Conservation (phyloP, 345 rosid genomes). For the Corchorus capsularis region DNA sequence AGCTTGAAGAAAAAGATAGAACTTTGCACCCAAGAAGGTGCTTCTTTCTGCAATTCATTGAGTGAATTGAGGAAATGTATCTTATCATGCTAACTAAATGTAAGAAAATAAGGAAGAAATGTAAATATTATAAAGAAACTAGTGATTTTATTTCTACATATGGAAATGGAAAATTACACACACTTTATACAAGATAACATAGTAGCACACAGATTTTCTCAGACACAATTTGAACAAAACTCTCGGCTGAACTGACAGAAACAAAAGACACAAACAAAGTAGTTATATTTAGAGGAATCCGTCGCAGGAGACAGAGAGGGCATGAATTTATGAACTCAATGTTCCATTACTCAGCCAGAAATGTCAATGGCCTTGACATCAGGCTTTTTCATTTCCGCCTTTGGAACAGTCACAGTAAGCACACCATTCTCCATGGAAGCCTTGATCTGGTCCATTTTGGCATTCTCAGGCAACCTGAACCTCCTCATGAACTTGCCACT, state of each 20-base stretch:
- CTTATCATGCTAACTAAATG: neutral
- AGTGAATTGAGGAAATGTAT: neutral
- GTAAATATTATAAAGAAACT: neutral
- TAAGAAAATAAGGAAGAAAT: no score
- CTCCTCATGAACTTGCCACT: slow-evolving; percentile 20
- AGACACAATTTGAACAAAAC: neutral
- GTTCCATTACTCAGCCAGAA: slow-evolving; percentile 9
- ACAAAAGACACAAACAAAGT: neutral
- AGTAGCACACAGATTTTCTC: neutral
- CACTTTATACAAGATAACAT: no score
- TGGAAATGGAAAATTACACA: neutral
- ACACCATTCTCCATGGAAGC: slow-evolving; percentile 25
- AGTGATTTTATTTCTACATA: neutral
- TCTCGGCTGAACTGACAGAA: neutral
- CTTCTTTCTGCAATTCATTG: neutral
- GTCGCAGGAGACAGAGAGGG: neutral
- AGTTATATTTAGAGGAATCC: neutral
- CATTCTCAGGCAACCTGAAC: slow-evolving; percentile 24
- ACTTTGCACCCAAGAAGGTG: neutral
- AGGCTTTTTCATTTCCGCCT: neutral
- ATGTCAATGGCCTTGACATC: slow-evolving; percentile 19
- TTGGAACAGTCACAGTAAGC: slow-evolving; percentile 24
- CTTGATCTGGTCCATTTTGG: slow-evolving; percentile 9
- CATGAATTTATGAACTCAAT: no score
- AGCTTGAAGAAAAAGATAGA: neutral